Conservation (phyloP, 257 asterid species). For the Capsicum chinense region DNA sequence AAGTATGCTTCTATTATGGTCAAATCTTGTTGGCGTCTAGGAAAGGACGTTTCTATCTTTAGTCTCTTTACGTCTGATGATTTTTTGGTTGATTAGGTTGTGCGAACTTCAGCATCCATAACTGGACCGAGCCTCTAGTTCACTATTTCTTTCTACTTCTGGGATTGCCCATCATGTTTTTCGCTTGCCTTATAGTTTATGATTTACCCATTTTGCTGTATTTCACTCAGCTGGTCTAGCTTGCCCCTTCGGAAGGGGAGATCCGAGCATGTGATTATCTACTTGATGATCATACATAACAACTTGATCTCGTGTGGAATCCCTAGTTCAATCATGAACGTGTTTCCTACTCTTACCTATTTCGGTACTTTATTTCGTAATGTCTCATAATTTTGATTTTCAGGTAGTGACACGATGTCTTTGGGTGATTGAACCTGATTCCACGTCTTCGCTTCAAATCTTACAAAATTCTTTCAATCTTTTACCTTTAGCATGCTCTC, state of each 20-base stretch:
- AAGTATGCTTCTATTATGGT: neutral
- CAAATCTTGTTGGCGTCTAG: neutral
- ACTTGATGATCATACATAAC: neutral
- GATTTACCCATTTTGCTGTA: neutral
- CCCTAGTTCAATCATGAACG: neutral
- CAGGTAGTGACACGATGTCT: too few relatives aligned
- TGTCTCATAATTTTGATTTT: too few relatives aligned
- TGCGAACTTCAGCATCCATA: neutral
- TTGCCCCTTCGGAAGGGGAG: neutral
- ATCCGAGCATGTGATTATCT: neutral
- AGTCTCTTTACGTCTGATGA: neutral
- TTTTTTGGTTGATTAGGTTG: constrained; percentile 7
- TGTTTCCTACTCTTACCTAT: neutral
- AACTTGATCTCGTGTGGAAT: neutral
- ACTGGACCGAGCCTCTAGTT: neutral
- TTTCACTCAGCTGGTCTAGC: constrained; percentile 7
- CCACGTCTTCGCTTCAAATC: too few relatives aligned
- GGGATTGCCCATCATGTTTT: neutral
- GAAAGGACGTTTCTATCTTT: too few relatives aligned
- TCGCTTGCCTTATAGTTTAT: neutral
- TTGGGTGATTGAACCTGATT: too few relatives aligned
- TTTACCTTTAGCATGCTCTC: too few relatives aligned
- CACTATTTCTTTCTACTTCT: neutral
- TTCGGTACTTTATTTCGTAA: neutral
- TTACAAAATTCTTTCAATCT: too few relatives aligned